phyloP scores from a whole-genome alignment of 306 rosid genomes.

The Vigna angularis region DNA sequence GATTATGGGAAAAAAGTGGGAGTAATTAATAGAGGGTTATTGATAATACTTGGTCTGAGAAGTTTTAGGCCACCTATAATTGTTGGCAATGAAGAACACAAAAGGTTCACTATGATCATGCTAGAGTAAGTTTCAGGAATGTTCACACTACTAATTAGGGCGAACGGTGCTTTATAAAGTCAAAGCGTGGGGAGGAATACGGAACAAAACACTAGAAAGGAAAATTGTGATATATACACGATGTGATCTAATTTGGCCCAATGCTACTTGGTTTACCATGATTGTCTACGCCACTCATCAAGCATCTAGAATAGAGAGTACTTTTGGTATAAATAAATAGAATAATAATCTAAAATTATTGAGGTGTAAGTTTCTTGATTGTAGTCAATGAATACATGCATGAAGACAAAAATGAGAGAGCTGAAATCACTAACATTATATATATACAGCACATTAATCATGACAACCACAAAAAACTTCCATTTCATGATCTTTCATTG shows the following conservation, averaged over 20 bases:
- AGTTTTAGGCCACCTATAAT: not conserved
- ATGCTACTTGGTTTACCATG: slow-evolving; percentile 33
- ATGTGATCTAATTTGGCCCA: slow-evolving; percentile 41
- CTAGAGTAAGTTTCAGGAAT: slow-evolving; percentile 32
- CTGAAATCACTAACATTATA: slow-evolving; percentile 41
- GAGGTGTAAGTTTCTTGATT: slow-evolving; percentile 16
- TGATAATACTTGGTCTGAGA: not conserved
- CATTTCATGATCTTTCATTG: slow-evolving; percentile 11
- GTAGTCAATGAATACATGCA: slow-evolving; percentile 42
- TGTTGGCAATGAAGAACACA: slow-evolving; percentile 13
- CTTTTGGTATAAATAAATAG: slow-evolving; percentile 9
- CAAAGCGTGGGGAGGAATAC: slow-evolving; percentile 36
- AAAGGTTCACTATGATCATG: not conserved
- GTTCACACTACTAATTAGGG: slow-evolving; percentile 24
- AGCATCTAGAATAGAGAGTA: slow-evolving; percentile 30
- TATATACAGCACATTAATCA: not conserved
- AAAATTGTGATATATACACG: slow-evolving; percentile 17
- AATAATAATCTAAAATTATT: slow-evolving; percentile 42
- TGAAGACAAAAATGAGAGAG: slow-evolving; percentile 41
- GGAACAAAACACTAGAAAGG: slow-evolving; percentile 38
- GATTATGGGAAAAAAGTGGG: not conserved
- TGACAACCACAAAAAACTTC: slow-evolving; percentile 2
- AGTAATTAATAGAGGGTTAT: not conserved
- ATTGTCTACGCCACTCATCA: slow-evolving; percentile 33
- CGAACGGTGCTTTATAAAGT: slow-evolving; percentile 33